Conservation (phyloP, 2,329 filamentous ascomycete genomes). For the Paracamarosporium sp. region DNA sequence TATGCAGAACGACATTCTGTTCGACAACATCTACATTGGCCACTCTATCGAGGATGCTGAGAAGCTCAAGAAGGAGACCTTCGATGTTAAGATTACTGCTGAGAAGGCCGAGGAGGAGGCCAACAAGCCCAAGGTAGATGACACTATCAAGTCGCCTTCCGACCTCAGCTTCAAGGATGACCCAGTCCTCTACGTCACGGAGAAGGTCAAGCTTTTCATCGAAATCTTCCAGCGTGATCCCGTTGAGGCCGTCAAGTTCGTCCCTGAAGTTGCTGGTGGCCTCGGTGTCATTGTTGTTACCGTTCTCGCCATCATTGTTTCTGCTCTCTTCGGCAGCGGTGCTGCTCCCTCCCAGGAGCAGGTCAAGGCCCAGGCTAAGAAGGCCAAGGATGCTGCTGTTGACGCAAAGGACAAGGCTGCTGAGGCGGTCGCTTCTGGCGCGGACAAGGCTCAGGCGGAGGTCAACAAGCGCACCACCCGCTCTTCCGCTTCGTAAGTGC, state of each 20-base stretch:
- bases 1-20: constrained; percentile 98
- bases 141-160: constrained; percentile 71
- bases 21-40: constrained; percentile 99
- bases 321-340: constrained; percentile 71
- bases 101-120: constrained; percentile 83
- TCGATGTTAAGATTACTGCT: constrained; percentile 82
- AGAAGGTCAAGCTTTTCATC: constrained; percentile 93
- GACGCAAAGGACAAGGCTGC: constrained; percentile 74
- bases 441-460: constrained; percentile 78
- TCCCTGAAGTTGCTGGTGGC: constrained; percentile 88
- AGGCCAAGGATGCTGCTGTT: constrained; percentile 74
- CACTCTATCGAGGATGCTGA: constrained; percentile 94
- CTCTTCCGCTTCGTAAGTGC: constrained; percentile 41
- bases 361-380: constrained; percentile 75
- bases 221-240: constrained; percentile 84
- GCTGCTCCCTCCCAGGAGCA: constrained; percentile 68
- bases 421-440: constrained; percentile 64
- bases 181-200: constrained; percentile 83
- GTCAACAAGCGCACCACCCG: constrained; percentile 67
- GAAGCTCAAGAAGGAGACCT: constrained; percentile 88
- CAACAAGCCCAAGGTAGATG: constrained; percentile 75
- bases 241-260: constrained; percentile 82
- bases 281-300: constrained; percentile 74
- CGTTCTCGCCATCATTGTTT: constrained; percentile 71
- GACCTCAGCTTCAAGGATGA: constrained; percentile 91